Percentiles rank a stretch among this genome's conserved stretches.
phyloP scores from a whole-genome alignment of 352 stramenopile genomes.

The Pythium vanterpoolii region DNA sequence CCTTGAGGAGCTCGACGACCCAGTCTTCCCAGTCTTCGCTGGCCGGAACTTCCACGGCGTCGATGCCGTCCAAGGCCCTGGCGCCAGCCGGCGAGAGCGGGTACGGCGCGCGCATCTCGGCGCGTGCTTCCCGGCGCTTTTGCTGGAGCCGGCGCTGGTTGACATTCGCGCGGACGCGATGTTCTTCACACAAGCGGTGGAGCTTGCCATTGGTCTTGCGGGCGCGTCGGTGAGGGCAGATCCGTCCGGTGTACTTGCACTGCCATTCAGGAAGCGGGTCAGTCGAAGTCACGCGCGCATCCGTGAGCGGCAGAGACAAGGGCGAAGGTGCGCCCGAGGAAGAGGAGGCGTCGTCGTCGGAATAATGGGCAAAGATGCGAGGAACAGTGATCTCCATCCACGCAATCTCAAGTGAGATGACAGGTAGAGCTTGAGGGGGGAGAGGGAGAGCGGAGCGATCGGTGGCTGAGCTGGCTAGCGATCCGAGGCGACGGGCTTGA shows the following conservation, averaged over 20 bases:
- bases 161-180: slow-evolving; percentile 54
- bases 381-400: slow-evolving; percentile 20
- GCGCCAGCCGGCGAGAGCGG: background rate
- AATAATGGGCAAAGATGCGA: slow-evolving; percentile 17
- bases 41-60: too few relatives aligned
- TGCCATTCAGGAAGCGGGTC: slow-evolving; percentile 23
- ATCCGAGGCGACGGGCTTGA: too few relatives aligned
- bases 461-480: background rate
- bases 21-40: slow-evolving; percentile 11
- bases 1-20: slow-evolving; percentile 10
- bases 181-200: slow-evolving; percentile 57
- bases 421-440: background rate
- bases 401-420: slow-evolving; percentile 7
- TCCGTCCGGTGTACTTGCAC: slow-evolving; percentile 44
- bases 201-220: slow-evolving; percentile 58
- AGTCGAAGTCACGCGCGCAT: background rate
- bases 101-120: slow-evolving; percentile 9
- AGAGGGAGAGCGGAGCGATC: background rate
- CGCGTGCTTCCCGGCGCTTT: slow-evolving; percentile 30
- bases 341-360: slow-evolving; percentile 20
- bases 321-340: slow-evolving; percentile 7
- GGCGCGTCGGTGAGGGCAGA: slow-evolving; percentile 49
- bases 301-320: background rate
- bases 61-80: background rate
- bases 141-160: slow-evolving; percentile 45